Evolutionary conservation across 2,329 filamentous ascomycete species (phyloP).

Genomic region (Ophiostoma sp.): DNA sequence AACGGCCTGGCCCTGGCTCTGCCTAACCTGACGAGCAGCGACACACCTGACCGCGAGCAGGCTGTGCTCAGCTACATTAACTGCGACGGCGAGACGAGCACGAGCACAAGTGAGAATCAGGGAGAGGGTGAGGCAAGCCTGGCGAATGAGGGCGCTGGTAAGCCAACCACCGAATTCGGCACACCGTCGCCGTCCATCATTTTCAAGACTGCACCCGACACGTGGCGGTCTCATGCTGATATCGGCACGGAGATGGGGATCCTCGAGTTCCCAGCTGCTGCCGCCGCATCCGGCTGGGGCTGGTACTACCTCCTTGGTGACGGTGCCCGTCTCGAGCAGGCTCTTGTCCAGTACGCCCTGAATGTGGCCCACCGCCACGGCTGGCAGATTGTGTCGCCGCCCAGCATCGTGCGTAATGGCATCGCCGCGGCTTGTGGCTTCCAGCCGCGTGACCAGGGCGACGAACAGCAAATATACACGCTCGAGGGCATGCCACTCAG

Average conservation of each 20-base stretch:
- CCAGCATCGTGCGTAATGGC: conserved; percentile 87
- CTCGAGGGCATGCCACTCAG: conserved; percentile 73
- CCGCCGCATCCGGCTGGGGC: conserved; percentile 86
- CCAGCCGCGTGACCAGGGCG: conserved; percentile 85
- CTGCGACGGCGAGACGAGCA: conserved; percentile 53
- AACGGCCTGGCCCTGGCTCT: conserved; percentile 72
- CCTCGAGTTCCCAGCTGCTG: conserved; percentile 83
- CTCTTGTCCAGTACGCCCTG: conserved; percentile 83
- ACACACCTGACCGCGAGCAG: conserved; percentile 72
- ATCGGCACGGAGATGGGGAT: conserved; percentile 84
- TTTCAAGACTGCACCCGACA: conserved; percentile 41
- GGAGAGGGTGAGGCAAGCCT: conserved; percentile 14
- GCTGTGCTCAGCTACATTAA: conserved; percentile 77
- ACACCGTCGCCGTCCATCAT: conserved; percentile 26
- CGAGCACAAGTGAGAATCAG: no score
- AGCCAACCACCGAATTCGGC: conserved; percentile 11
- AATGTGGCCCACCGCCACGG: conserved; percentile 69
- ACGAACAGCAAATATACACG: conserved; percentile 88
- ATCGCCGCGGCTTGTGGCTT: conserved; percentile 91
- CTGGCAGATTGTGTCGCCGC: conserved; percentile 80
- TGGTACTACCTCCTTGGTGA: conserved; percentile 97
- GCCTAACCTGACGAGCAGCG: conserved; percentile 79
- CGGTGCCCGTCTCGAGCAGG: conserved; percentile 90
- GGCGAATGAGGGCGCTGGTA: conserved; percentile 18
- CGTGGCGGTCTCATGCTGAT: conserved; percentile 76